Evolutionary conservation across 2,329 filamentous ascomycete genomes (phyloP), one percentile per base, ranked within the genome.

Genomic region (Herpotrichia juniperi): DNA sequence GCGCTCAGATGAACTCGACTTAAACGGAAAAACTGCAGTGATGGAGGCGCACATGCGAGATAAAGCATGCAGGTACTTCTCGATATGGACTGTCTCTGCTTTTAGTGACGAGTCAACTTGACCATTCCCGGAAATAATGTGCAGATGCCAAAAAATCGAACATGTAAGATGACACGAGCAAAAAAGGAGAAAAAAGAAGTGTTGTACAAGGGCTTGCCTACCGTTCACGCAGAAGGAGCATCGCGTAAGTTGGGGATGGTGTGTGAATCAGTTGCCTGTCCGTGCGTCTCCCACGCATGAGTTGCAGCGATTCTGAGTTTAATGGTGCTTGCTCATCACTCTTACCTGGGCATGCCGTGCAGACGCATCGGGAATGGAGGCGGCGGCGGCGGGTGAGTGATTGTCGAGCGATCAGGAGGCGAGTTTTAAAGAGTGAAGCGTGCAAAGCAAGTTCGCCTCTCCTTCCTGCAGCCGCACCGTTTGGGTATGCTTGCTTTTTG

Each of bases 311-410:
- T 21, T 49, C 31, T 14, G 48, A 56, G 50, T 58, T 50, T 48
- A 57, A 59, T 56, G 59, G 54, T 56, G 58, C 48, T 55, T 56
- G 58, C 48, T 55, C 50, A 53, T 66, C 57, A 64, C 58, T 69
- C 63, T 65, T 46, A 40, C 53, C 43, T 48, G 55, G 48, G 51
- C 50, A 53, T 59, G 58, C 57, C 59, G 59, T 64, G 64, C 24
- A 28, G 9, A 25, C 17, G 14, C 62, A 66, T 58, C 55, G 48
- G 48, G 42, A 53, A 39, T 39, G 44, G 45, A 39, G 4, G 43
- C 45, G 45, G 46, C 48, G 35, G 48, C 42, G 25, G 42, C 46
- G 31, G 21, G 16, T 31, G 28, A 19, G 28, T n/a, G 21, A 37
- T 3, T 39, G 11, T 34, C 16, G 10, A 46, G 42, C 12, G 39